Evolutionary conservation across 805 yeast species (phyloP), one percentile per base, ranked within the genome.

Genomic region (Metschnikowia dekortorum): DNA sequence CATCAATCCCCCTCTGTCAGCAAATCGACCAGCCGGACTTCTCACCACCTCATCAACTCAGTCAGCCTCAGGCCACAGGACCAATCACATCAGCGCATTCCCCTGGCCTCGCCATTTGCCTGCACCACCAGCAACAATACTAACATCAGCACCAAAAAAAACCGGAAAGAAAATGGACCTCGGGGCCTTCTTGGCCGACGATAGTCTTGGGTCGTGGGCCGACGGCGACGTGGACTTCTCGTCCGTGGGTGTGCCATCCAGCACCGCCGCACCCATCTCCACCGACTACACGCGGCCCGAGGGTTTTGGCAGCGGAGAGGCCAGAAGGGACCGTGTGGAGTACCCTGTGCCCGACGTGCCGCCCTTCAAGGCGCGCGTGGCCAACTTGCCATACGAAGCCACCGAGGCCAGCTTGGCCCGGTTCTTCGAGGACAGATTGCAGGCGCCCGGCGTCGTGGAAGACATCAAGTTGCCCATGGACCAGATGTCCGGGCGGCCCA

Each of bases 301-400:
- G 26, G 34, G 34, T 1, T 53, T 48, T 51, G 29, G 26, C 4
- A 44, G 44, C 28, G 36, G 44, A 22, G 51, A 38, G 29, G 32
- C 42, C 45, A 60, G 72, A 44, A 69, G 73, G 57, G 81, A 79
- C 55, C 80, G 88, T 69, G 76, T 74, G 54, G 91, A 85, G 64
- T 86, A 73, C 59, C 96, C 96, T 39, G 78, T 94, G 53, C 99
- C 99, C 42, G 92, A 89, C 61, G 78, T 73, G 47, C 90, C 97
- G 16, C 99, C 99, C 48, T 94, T 70, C 78, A 85, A 87, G 62
- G 97, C 96, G n/a, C 82, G 89, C 66, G 78, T 92, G 58, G 81
- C 82, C 65, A 90, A 91, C 72, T 80, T 94, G 64, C 89, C 96
- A 53, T 86, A 87, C 84, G 91, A 87, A 51, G 79, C 81, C 41